Conservation (phyloP, 345 rosid species). For the Corymbia maculata region DNA sequence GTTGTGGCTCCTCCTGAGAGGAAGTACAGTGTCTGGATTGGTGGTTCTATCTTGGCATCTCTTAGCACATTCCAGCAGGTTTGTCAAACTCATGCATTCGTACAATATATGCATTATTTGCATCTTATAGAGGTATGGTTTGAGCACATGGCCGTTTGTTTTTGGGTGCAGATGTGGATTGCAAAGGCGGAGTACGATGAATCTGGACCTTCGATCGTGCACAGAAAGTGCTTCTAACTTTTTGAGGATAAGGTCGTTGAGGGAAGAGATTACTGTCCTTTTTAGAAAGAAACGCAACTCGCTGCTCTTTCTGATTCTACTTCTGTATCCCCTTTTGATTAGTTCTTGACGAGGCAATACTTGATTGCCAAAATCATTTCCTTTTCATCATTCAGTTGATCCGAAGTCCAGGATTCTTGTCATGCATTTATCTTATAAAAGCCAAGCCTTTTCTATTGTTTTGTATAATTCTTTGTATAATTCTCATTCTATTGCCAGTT, state of each 20-base stretch:
- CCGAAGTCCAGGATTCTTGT: background rate
- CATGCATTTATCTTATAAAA: background rate
- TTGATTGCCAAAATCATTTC: constrained; percentile 13
- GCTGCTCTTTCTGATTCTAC: constrained; percentile 12
- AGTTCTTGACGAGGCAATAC: constrained; percentile 13
- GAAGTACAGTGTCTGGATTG: constrained; percentile 70
- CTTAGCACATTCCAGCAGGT: constrained; percentile 72
- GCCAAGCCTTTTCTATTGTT: background rate
- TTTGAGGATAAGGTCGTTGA: constrained; percentile 4
- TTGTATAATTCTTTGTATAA: background rate
- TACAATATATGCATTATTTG: background rate
- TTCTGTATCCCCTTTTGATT: constrained; percentile 12
- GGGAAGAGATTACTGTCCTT: constrained; percentile 5
- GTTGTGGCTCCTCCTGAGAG: constrained; percentile 76
- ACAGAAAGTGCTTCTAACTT: constrained; percentile 34
- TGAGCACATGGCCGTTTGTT: background rate
- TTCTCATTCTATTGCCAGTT: background rate
- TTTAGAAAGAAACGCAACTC: constrained; percentile 9
- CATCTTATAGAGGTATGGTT: background rate
- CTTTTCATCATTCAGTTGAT: constrained; percentile 8
- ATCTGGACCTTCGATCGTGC: constrained; percentile 42
- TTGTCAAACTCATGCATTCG: background rate
- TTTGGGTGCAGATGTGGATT: constrained; percentile 34
- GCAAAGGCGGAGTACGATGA: constrained; percentile 41
- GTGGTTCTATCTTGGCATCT: constrained; percentile 68